Conservation (phyloP, 2,329 filamentous ascomycete genomes). For the Aspergillus ruber region DNA sequence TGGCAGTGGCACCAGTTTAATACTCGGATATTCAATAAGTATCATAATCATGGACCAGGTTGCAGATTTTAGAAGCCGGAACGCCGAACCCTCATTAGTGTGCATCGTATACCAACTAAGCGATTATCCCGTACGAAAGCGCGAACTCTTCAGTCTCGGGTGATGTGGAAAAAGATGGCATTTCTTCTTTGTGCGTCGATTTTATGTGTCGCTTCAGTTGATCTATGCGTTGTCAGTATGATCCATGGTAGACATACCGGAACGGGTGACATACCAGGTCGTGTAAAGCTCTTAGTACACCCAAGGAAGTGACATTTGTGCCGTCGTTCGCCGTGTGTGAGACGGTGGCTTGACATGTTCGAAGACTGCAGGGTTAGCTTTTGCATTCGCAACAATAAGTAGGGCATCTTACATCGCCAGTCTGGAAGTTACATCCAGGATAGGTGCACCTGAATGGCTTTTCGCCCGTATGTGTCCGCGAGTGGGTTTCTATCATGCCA, state of each 20-base stretch:
- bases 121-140: conserved; percentile 9
- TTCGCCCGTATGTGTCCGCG: conserved; percentile 37
- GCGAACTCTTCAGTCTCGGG: conserved; percentile 19
- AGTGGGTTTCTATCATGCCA: conserved; percentile 34
- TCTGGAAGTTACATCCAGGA: conserved; percentile 38
- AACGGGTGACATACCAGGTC: conserved; percentile 29
- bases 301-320: conserved; percentile 36
- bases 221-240: conserved; percentile 19
- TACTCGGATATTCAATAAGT: background rate
- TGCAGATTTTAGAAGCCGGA: background rate
- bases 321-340: conserved; percentile 38
- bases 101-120: conserved; percentile 5
- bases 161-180: conserved; percentile 12
- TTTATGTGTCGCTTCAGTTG: conserved; percentile 36
- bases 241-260: too few relatives aligned
- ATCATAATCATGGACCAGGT: background rate
- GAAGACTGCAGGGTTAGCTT: conserved; percentile 24
- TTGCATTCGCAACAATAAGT: background rate
- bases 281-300: conserved; percentile 39
- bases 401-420: conserved; percentile 33
- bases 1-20: background rate
- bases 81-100: background rate
- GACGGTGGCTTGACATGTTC: conserved; percentile 40
- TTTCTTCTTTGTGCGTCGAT: conserved; percentile 30
- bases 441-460: conserved; percentile 39